Base-by-base conservation (phyloP, 2,329 filamentous ascomycete species). In the Penicillium sp. region DNA sequence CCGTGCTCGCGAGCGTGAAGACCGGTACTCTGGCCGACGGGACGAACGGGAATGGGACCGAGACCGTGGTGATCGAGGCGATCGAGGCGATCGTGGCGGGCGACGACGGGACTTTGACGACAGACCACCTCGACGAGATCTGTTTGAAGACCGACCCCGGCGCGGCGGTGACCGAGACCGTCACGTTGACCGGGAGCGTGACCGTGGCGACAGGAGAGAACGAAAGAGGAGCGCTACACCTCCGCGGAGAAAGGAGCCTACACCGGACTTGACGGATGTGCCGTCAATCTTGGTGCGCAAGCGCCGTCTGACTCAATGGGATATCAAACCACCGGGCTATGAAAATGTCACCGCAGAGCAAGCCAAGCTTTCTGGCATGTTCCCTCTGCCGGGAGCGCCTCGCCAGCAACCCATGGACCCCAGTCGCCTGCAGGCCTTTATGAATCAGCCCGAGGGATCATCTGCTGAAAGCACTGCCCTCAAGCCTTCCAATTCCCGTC, bases 301-400 rank as follows among this genome's bases (percentile, higher is more conserved):
- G 73, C 83, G 93, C 53, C 84, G 92, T 42, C 72, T 98, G 73
- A 96, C 89, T 23, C 93, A 98, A 66, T 99, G 92, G 92, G 93
- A 99, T 64, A 95, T 98, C 65, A 98, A 98, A 70, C 92, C 92
- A 4, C 86, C 88, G 11, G 90, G 92, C 30, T 99, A 99, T 59
- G 93, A 98, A 60, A 94, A 92, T 65, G 90, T 99, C 50, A 95
- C 92, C 2, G 88, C 92, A 14, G 93, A 98, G 66, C 93, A 98
- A 65, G 93, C 92, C 34, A 99, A 99, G 72, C 76, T 98, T 30
- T 98, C 93, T 2, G 80, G 70, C 69, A 54, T 98, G 92, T 99
- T 98, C 71, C 89, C 93, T 44, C 79, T 99, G 30, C 92, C 92
- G 3, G 92, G 92, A 49, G 92, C 92, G 45, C 92, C 92, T 37